A percentile compares a stretch with the other conserved stretches of the same genome.
These are phyloP conservation scores for Orbilia javanica DNA, from an alignment of 2,329 filamentous ascomycete species.

Conservation along the genomic window DNA sequence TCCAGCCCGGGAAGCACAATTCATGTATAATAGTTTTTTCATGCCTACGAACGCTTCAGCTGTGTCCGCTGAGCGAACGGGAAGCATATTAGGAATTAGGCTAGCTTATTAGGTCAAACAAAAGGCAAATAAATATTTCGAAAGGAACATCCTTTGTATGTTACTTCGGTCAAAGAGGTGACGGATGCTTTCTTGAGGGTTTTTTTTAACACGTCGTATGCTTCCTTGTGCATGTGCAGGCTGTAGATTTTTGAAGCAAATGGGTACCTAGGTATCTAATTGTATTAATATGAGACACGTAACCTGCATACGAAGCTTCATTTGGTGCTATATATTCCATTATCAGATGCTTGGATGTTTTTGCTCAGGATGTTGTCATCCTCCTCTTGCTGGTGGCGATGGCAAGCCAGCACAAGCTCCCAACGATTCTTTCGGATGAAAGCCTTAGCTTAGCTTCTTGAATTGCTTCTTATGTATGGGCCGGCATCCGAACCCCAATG, in stretches of 20 bases:
- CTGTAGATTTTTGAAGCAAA: neutral
- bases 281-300: neutral
- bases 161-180: constrained; percentile 38
- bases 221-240: no score
- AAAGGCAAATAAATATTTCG: constrained; percentile 11
- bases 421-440: neutral
- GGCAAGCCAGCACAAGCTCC: neutral
- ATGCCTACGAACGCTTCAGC: neutral
- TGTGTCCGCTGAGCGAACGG: neutral
- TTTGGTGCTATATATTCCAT: neutral
- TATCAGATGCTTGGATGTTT: neutral
- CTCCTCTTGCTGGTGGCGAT: neutral
- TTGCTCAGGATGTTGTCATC: neutral
- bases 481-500: constrained; percentile 2
- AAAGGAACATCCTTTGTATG: constrained; percentile 16
- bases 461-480: neutral
- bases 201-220: no score
- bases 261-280: neutral
- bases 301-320: neutral
- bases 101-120: constrained; percentile 4
- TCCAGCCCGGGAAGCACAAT: constrained; percentile 13
- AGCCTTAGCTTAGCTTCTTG: neutral
- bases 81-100: constrained; percentile 12
- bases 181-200: constrained; percentile 19
- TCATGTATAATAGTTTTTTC: constrained; percentile 58